Evolutionary conservation across 345 rosid species (phyloP).

Genomic region (Salix caprea): DNA sequence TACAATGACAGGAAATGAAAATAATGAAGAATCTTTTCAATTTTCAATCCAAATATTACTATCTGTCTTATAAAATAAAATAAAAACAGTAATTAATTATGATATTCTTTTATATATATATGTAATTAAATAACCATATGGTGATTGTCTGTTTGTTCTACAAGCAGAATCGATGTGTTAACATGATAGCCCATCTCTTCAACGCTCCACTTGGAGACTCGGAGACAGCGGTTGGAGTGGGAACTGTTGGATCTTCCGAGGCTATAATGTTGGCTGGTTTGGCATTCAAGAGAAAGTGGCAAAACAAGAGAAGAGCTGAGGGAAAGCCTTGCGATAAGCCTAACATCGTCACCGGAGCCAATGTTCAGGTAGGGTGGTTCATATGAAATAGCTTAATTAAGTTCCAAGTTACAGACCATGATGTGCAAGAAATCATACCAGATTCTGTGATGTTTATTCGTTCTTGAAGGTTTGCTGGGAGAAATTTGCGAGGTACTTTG

Average conservation of each 20-base stretch:
- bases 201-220: slow-evolving; percentile 32
- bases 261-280: slow-evolving; percentile 34
- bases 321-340: slow-evolving; percentile 28
- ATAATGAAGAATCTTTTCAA: no score
- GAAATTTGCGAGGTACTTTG: slow-evolving; percentile 30
- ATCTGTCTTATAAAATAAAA: no score
- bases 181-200: slow-evolving; percentile 28
- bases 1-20: no score
- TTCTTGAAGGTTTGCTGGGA: slow-evolving; percentile 24
- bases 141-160: background rate
- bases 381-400: background rate
- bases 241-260: slow-evolving; percentile 32
- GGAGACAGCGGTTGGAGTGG: slow-evolving; percentile 28
- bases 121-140: background rate
- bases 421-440: background rate
- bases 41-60: no score
- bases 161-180: slow-evolving; percentile 30
- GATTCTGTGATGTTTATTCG: background rate
- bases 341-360: slow-evolving; percentile 32
- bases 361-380: slow-evolving; percentile 17
- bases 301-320: slow-evolving; percentile 20
- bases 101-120: no score
- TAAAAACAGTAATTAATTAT: no score
- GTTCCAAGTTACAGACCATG: background rate
- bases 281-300: slow-evolving; percentile 34